Percentiles rank a stretch among this genome's conserved stretches.
Conservation (phyloP, 2,329 filamentous ascomycete genomes). For the Venturia oleaginea region DNA sequence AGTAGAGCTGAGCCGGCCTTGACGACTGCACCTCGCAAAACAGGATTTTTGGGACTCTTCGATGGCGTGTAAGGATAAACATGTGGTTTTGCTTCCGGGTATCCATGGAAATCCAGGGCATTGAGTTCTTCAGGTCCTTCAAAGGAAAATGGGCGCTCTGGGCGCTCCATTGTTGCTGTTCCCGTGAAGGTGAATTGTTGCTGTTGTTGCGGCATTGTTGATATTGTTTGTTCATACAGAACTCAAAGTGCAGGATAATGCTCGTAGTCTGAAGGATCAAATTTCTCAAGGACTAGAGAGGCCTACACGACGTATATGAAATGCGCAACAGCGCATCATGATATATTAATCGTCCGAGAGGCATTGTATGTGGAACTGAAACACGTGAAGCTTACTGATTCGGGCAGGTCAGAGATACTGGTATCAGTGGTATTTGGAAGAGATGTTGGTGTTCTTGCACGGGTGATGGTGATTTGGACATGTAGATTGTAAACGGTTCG, state of each 20-base stretch:
- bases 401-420: background rate
- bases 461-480: background rate
- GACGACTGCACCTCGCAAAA: conserved; percentile 4
- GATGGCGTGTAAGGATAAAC: background rate
- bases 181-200: background rate
- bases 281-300: no score
- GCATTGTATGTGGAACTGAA: background rate
- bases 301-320: background rate
- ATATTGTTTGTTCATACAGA: background rate
- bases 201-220: background rate
- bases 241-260: background rate
- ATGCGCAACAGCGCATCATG: background rate
- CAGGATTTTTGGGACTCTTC: conserved; percentile 11
- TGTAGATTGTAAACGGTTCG: background rate
- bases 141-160: background rate
- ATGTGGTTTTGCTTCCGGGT: conserved; percentile 6
- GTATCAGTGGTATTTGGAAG: background rate
- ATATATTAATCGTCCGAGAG: background rate
- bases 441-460: background rate
- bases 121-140: background rate
- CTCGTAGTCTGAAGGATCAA: background rate
- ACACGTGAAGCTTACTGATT: background rate
- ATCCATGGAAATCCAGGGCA: background rate
- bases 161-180: background rate
- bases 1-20: background rate